Conservation (phyloP, 2,329 filamentous ascomycete genomes). For the Truncatella angustata region DNA sequence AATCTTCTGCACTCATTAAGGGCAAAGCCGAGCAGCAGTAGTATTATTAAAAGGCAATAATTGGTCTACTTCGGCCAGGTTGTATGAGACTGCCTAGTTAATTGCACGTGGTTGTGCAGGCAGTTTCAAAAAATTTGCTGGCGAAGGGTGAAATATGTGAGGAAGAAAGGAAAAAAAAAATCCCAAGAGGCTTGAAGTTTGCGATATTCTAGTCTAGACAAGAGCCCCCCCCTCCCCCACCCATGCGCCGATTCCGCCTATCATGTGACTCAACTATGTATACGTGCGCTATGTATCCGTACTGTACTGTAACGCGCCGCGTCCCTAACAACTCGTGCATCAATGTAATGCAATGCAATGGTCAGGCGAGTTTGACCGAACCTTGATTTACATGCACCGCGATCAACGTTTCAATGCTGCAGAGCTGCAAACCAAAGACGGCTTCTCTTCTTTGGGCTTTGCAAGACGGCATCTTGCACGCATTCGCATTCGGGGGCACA, state of each 20-base stretch:
- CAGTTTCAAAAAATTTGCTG: slow-evolving; percentile 30
- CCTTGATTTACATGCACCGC: no score
- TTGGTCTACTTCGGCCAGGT: slow-evolving; percentile 53
- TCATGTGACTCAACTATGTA: slow-evolving; percentile 2
- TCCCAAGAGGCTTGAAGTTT: not conserved
- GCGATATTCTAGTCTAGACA: slow-evolving; percentile 3
- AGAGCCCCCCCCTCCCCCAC: no score
- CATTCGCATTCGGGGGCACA: slow-evolving; percentile 4
- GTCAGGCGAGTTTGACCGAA: no score
- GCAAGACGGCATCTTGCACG: not conserved
- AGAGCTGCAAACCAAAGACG: not conserved
- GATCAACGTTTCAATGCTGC: no score
- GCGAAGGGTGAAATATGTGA: slow-evolving; percentile 47
- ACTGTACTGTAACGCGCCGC: no score
- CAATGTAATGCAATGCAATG: no score
- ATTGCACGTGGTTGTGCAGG: slow-evolving; percentile 31
- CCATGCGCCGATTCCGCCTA: not conserved
- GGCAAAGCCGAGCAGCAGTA: slow-evolving; percentile 41
- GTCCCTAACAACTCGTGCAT: no score
- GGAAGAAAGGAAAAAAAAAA: slow-evolving; percentile 28
- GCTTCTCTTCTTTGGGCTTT: not conserved
- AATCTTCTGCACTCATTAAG: slow-evolving; percentile 54
- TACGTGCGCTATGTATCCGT: not conserved
- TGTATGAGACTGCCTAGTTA: slow-evolving; percentile 41
- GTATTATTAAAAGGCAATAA: slow-evolving; percentile 60